Conservation (phyloP, 768 basidiomycete genomes). For the Russula sp. region DNA sequence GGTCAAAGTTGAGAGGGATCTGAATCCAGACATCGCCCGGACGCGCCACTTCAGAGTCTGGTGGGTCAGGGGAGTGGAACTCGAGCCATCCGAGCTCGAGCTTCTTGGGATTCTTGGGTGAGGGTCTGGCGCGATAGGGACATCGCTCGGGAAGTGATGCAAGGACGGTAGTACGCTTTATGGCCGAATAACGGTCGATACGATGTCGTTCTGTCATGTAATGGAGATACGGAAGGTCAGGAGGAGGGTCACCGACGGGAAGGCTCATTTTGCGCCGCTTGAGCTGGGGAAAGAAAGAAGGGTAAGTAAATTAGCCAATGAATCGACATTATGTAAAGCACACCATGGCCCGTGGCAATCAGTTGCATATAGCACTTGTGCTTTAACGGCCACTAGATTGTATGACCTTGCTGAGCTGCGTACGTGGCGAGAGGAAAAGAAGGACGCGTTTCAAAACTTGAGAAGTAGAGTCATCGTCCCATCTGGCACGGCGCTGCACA, state of each 20-base stretch:
- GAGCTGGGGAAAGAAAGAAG: neutral
- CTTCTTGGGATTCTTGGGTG: conserved; percentile 5
- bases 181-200: neutral
- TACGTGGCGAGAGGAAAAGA: neutral
- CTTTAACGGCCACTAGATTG: neutral
- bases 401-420: neutral
- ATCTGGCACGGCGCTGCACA: neutral
- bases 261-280: neutral
- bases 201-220: conserved; percentile 7
- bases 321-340: neutral
- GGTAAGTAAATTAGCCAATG: neutral
- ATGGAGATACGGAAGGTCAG: neutral
- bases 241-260: neutral
- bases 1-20: conserved; percentile 5
- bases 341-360: neutral
- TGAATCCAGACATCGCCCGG: conserved; percentile 19
- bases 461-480: neutral
- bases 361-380: neutral
- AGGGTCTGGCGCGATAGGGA: conserved; percentile 3
- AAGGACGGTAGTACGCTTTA: conserved; percentile 1
- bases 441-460: neutral
- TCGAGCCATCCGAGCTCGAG: conserved; percentile 16
- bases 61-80: conserved; percentile 11
- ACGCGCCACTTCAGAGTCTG: conserved; percentile 12
- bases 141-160: conserved; percentile 3